Evolutionary conservation across 225 moss, liverwort and hornwort genomes (phyloP).

Genomic region (Polytrichum formosum): DNA sequence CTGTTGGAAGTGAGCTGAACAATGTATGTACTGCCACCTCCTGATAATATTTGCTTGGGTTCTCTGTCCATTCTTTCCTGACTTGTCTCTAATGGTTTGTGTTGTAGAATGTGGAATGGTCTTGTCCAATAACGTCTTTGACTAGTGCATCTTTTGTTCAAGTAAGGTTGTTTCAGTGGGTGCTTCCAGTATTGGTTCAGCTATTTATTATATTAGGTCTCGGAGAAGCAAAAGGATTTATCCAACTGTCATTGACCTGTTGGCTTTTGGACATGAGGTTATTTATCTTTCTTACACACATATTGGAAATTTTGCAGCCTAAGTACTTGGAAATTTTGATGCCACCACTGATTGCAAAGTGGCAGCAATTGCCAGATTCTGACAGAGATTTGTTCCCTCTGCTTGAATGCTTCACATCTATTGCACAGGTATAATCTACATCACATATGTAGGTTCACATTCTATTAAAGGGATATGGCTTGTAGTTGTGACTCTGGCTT

Average conservation of each 20-base stretch:
- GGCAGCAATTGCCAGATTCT: conserved; percentile 88
- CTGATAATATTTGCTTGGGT: neutral
- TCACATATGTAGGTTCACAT: neutral
- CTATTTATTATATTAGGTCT: too few relatives aligned
- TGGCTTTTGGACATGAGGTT: too few relatives aligned
- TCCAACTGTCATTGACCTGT: neutral
- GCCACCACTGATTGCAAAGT: conserved; percentile 93
- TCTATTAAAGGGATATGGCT: too few relatives aligned
- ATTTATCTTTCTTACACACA: too few relatives aligned
- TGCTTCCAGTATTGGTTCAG: too few relatives aligned
- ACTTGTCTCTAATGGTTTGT: too few relatives aligned
- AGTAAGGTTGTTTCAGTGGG: too few relatives aligned
- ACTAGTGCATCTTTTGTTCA: too few relatives aligned
- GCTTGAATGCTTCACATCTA: conserved; percentile 95
- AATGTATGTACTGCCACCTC: conserved; percentile 49
- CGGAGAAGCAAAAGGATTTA: too few relatives aligned
- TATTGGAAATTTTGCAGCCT: conserved; percentile 40
- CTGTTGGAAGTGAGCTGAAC: conserved; percentile 88
- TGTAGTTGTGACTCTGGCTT: too few relatives aligned
- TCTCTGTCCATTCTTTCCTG: neutral
- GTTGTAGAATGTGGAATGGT: too few relatives aligned
- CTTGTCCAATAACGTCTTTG: too few relatives aligned
- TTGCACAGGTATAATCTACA: conserved; percentile 64
- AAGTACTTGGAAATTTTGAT: conserved; percentile 94
- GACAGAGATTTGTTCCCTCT: conserved; percentile 95